phyloP scores from a whole-genome alignment of 2,329 filamentous ascomycete species.

The Aspergillus nomiae region DNA sequence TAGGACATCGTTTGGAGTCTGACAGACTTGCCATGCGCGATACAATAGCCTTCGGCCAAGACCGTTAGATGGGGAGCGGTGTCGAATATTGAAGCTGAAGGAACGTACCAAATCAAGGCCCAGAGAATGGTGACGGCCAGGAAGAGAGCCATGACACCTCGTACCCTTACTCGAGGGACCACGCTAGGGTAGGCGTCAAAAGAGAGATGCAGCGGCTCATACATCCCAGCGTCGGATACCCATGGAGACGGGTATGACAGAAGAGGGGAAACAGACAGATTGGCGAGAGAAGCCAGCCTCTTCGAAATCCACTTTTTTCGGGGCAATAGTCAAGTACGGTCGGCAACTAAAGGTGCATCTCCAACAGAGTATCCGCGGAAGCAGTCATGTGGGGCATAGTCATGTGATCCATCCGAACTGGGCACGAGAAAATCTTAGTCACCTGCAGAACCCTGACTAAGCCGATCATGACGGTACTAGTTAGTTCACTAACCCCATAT shows the following conservation, averaged over 20 bases:
- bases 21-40: slow-evolving; percentile 83
- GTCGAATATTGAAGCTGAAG: background rate
- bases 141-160: slow-evolving; percentile 53
- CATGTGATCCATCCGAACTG: background rate
- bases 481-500: background rate
- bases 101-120: slow-evolving; percentile 51
- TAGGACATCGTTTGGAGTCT: slow-evolving; percentile 87
- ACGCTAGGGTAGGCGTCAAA: slow-evolving; percentile 50
- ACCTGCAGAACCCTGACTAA: slow-evolving; percentile 1
- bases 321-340: background rate
- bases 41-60: slow-evolving; percentile 68
- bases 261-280: slow-evolving; percentile 10
- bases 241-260: slow-evolving; percentile 31
- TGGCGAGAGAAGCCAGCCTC: slow-evolving; percentile 7
- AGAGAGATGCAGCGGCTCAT: slow-evolving; percentile 49
- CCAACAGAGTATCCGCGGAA: slow-evolving; percentile 1
- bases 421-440: background rate
- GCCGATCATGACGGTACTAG: background rate
- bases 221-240: slow-evolving; percentile 45
- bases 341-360: background rate
- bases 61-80: background rate
- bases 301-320: slow-evolving; percentile 3
- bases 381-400: background rate
- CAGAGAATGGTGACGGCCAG: slow-evolving; percentile 50
- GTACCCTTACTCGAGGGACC: slow-evolving; percentile 49